A percentile compares a stretch with the other conserved stretches of the same genome.
These are phyloP conservation scores for Lactarius tabidus DNA, from an alignment of 768 basidiomycete genomes.

Conservation along the genomic window DNA sequence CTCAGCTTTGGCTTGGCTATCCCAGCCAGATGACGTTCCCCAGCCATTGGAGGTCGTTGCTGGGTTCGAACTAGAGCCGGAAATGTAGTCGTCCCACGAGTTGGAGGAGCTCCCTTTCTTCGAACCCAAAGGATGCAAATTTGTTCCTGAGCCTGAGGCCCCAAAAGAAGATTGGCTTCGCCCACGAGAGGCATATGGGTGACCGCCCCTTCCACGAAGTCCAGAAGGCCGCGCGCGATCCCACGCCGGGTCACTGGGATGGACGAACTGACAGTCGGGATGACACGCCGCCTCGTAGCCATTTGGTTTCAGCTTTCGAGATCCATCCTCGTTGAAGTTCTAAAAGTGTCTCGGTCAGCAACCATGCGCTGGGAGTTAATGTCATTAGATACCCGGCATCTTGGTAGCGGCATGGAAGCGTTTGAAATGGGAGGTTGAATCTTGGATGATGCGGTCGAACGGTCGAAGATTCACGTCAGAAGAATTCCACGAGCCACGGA, in stretches of 20 bases:
- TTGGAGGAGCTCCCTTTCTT: constrained; percentile 2
- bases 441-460: neutral
- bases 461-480: neutral
- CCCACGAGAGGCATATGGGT: constrained; percentile 3
- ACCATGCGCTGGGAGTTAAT: neutral
- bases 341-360: neutral
- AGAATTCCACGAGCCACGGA: neutral
- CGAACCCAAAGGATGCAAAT: neutral
- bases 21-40: neutral
- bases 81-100: constrained; percentile 16
- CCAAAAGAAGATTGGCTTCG: constrained; percentile 10
- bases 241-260: constrained; percentile 19
- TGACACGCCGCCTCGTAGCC: constrained; percentile 1
- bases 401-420: constrained; percentile 3
- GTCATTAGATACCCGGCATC: neutral
- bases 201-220: neutral
- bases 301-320: constrained; percentile 7
- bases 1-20: neutral
- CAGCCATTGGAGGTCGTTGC: neutral
- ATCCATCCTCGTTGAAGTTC: constrained; percentile 18
- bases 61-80: neutral
- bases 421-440: neutral
- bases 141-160: neutral
- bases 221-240: constrained; percentile 2
- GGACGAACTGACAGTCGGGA: constrained; percentile 12